Percentiles rank a stretch among this genome's conserved stretches.
Conservation (phyloP, 177 flowering plant species). For the Vitis hybrid region DNA sequence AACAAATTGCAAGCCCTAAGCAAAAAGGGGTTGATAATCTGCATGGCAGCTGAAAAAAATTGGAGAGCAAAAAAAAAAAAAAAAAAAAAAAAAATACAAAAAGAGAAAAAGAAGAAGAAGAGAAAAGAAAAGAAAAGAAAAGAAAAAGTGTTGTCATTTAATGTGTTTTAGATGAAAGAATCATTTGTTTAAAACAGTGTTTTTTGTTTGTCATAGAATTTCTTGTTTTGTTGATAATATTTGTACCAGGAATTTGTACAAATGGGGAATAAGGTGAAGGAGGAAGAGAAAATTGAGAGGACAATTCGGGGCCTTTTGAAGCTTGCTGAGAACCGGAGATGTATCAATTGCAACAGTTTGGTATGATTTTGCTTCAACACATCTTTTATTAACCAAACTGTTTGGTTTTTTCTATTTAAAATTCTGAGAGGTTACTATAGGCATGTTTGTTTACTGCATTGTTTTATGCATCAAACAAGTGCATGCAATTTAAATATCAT, state of each 20-base stretch:
- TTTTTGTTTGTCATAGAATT: background rate
- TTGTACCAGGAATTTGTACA: background rate
- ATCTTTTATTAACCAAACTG: background rate
- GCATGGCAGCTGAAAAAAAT: too few species aligned
- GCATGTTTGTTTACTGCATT: too few species aligned
- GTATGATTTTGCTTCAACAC: conserved; percentile 18
- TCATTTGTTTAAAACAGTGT: background rate
- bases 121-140: background rate
- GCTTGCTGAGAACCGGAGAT: conserved; percentile 45
- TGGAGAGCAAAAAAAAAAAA: too few species aligned
- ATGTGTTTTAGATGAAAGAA: background rate
- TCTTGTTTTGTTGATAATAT: background rate
- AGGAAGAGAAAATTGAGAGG: conserved; percentile 38
- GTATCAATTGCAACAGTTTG: conserved; percentile 49
- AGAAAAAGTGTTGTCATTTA: background rate
- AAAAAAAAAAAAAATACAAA: background rate
- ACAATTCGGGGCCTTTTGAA: conserved; percentile 38
- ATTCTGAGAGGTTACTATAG: background rate
- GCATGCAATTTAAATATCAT: too few species aligned
- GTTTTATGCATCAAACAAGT: too few species aligned
- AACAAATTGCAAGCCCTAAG: too few species aligned
- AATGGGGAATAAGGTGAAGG: conserved; percentile 34
- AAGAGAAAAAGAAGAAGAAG: background rate
- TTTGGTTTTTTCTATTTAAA: background rate
- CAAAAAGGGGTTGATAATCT: too few species aligned